phyloP scores from a whole-genome alignment of 75 land plant species.

The Selaginella tamariscina region DNA sequence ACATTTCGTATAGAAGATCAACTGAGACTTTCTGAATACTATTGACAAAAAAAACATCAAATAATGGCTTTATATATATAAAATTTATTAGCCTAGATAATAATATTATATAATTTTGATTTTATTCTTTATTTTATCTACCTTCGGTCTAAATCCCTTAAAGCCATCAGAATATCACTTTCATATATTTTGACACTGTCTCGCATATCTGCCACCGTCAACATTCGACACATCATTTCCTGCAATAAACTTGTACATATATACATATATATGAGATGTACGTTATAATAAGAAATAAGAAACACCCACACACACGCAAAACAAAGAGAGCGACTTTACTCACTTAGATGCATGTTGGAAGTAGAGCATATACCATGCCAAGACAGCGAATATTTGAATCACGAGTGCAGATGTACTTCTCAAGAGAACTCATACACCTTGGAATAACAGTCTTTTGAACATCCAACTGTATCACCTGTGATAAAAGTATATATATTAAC shows the following conservation, averaged over 20 bases:
- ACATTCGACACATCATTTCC: neutral
- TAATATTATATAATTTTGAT: too few species aligned
- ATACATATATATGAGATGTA: too few species aligned
- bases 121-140: too few species aligned
- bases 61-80: too few species aligned
- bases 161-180: neutral
- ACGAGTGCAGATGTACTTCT: neutral
- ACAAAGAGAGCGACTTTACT: too few species aligned
- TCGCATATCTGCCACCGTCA: neutral
- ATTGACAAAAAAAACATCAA: neutral
- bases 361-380: neutral
- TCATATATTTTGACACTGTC: neutral
- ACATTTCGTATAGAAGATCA: neutral
- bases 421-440: neutral
- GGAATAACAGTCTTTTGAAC: neutral
- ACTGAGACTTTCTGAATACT: neutral
- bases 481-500: neutral
- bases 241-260: neutral
- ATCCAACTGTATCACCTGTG: neutral
- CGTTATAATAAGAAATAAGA: too few species aligned
- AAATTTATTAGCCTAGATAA: too few species aligned
- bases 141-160: neutral
- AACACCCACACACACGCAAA: too few species aligned
- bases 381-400: neutral
- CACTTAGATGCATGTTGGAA: too few species aligned